Evolutionary conservation across 148 eudicot genomes (phyloP).

Genomic region (Rheum nobile): DNA sequence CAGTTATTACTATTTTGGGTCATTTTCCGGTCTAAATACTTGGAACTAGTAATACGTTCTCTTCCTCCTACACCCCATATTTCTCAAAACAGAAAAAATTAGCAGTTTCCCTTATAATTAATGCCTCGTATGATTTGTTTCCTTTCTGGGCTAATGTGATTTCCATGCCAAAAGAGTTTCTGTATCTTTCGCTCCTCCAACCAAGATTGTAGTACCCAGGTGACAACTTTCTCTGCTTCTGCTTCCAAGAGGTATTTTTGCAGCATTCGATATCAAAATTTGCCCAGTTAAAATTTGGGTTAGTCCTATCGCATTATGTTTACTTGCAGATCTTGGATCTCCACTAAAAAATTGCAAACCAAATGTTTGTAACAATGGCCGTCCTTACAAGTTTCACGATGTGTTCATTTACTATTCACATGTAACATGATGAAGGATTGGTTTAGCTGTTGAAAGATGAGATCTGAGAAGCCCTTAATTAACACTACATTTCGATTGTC

Average conservation of each 20-base stretch:
- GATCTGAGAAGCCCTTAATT: background rate
- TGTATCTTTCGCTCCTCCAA: background rate
- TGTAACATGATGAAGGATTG: background rate
- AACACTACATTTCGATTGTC: background rate
- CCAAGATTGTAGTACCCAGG: background rate
- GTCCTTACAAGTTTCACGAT: background rate
- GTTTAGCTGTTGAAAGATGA: background rate
- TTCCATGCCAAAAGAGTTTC: background rate
- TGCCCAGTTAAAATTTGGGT: too few species aligned
- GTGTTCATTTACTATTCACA: too few species aligned
- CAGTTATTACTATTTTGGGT: background rate
- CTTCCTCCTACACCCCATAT: background rate
- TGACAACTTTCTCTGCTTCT: background rate
- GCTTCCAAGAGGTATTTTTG: background rate
- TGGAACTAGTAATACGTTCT: background rate
- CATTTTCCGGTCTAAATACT: background rate
- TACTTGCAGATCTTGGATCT: too few species aligned
- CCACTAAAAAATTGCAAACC: too few species aligned
- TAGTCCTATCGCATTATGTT: background rate
- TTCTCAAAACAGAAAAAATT: background rate
- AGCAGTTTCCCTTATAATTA: background rate
- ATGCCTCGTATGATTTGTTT: background rate
- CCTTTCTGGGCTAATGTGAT: background rate
- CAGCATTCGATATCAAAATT: background rate
- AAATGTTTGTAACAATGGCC: background rate